These are phyloP conservation scores for Sphagnum tenellum DNA, from an alignment of 225 moss, liverwort and hornwort species.

Conservation along the genomic window DNA sequence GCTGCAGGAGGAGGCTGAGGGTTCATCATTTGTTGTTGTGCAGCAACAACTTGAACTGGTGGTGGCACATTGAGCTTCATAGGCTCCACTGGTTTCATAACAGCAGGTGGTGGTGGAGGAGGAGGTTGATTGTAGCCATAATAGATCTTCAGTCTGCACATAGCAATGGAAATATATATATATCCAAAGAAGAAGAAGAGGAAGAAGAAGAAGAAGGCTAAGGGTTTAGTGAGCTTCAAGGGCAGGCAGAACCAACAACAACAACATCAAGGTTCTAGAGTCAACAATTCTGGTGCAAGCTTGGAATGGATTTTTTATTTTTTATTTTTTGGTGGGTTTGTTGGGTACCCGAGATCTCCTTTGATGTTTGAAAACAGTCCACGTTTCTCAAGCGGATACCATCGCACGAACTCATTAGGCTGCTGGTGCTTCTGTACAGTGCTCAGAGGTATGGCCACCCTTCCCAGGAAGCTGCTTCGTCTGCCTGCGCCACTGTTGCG, in stretches of 20 bases:
- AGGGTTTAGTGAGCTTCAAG: no score
- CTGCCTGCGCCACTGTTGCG: slow-evolving; percentile 57
- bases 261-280: no score
- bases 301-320: no score
- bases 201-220: not conserved
- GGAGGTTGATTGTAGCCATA: slow-evolving; percentile 4
- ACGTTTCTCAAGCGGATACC: slow-evolving; percentile 75
- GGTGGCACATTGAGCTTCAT: no score
- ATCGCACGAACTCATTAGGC: slow-evolving; percentile 21
- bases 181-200: not conserved
- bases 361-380: slow-evolving; percentile 79
- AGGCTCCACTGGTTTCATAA: no score
- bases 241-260: no score
- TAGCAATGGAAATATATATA: not conserved
- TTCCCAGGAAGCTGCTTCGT: slow-evolving; percentile 68
- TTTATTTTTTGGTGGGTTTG: no score
- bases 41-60: no score
- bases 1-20: slow-evolving; percentile 7
- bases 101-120: no score
- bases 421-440: slow-evolving; percentile 28
- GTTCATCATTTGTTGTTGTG: not conserved
- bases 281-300: no score
- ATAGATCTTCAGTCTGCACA: slow-evolving; percentile 33
- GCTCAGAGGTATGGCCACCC: slow-evolving; percentile 40
- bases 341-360: slow-evolving; percentile 77